Percentiles rank a stretch among this genome's conserved stretches.
phyloP scores from a whole-genome alignment of 2,329 filamentous ascomycete species.

The Tricladium varicosporioides region DNA sequence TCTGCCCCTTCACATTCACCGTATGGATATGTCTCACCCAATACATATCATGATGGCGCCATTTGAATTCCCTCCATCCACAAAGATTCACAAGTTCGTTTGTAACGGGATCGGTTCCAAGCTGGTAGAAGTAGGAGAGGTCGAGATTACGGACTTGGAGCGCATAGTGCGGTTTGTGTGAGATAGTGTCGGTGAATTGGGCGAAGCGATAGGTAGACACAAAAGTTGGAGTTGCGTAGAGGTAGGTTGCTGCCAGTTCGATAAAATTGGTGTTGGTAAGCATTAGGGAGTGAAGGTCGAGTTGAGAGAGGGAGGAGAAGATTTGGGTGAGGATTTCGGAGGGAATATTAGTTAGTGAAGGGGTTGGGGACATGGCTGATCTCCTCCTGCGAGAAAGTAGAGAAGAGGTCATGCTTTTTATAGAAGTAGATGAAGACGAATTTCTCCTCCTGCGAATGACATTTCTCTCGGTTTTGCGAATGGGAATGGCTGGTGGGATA shows the following conservation, averaged over 20 bases:
- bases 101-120: not conserved
- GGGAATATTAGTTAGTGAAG: constrained; percentile 19
- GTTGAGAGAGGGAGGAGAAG: constrained; percentile 18
- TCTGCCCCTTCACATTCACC: not conserved
- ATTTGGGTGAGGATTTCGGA: constrained; percentile 22
- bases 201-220: constrained; percentile 27
- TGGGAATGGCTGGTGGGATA: constrained; percentile 8
- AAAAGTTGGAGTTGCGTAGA: constrained; percentile 23
- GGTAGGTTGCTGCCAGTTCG: constrained; percentile 17
- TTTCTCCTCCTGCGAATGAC: constrained; percentile 10
- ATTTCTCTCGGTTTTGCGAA: not conserved
- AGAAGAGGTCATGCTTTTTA: constrained; percentile 17
- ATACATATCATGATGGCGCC: constrained; percentile 17
- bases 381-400: constrained; percentile 11
- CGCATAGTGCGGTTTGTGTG: constrained; percentile 18
- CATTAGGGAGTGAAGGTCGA: constrained; percentile 16
- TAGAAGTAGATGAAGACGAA: constrained; percentile 11
- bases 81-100: constrained; percentile 9
- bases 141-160: constrained; percentile 21
- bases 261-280: constrained; percentile 16
- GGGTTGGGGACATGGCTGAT: not conserved
- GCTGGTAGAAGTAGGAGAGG: constrained; percentile 19
- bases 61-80: constrained; percentile 29
- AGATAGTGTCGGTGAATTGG: constrained; percentile 23
- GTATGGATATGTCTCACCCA: not conserved